Evolutionary conservation across 2,329 filamentous ascomycete genomes (phyloP).

Genomic region (Botryotinia convoluta): DNA sequence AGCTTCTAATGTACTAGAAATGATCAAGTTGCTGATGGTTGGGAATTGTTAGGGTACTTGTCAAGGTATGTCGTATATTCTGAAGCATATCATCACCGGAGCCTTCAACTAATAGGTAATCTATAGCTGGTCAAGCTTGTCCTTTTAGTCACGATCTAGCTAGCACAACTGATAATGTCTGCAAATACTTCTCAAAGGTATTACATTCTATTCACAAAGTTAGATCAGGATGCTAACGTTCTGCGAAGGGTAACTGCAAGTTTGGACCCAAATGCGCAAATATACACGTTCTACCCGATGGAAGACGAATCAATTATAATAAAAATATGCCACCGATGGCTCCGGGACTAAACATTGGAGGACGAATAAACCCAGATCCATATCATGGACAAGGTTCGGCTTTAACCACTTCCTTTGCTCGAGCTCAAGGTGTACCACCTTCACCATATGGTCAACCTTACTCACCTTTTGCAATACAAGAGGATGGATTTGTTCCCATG

Average conservation of each 20-base stretch:
- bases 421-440: slow-evolving; percentile 49
- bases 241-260: slow-evolving; percentile 86
- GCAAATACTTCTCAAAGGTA: slow-evolving; percentile 99
- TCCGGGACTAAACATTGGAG: slow-evolving; percentile 57
- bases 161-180: slow-evolving; percentile 79
- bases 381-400: slow-evolving; percentile 67
- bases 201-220: slow-evolving; percentile 30
- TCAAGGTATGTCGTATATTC: slow-evolving; percentile 16
- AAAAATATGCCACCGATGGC: slow-evolving; percentile 49
- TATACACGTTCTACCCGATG: slow-evolving; percentile 91
- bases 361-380: slow-evolving; percentile 64
- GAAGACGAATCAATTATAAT: slow-evolving; percentile 81
- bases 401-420: slow-evolving; percentile 71
- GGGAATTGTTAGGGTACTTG: slow-evolving; percentile 17
- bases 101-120: slow-evolving; percentile 49
- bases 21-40: neutral
- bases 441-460: slow-evolving; percentile 41
- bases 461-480: slow-evolving; percentile 49
- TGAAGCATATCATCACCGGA: neutral
- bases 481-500: slow-evolving; percentile 50
- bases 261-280: slow-evolving; percentile 98
- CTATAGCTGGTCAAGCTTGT: slow-evolving; percentile 77
- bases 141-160: slow-evolving; percentile 95
- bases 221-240: slow-evolving; percentile 29
- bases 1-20: neutral